These are phyloP conservation scores for Torrubiellomyces zombiae DNA, from an alignment of 2,329 filamentous ascomycete genomes.

Conservation along the genomic window DNA sequence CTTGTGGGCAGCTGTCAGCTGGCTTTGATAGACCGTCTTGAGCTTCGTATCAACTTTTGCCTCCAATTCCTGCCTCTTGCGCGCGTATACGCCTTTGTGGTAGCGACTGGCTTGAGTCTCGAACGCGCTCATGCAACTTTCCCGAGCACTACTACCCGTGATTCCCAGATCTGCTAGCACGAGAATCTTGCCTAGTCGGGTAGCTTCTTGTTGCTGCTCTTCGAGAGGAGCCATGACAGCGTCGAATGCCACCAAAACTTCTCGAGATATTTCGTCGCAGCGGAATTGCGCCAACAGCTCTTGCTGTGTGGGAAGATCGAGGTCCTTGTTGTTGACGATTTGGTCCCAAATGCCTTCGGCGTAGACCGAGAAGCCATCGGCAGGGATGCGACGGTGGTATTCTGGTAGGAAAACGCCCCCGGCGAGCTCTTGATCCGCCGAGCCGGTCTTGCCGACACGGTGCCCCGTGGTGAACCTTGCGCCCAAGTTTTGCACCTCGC, in stretches of 20 bases:
- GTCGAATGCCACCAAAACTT: constrained; percentile 75
- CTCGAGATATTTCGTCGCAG: constrained; percentile 88
- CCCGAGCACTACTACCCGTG: constrained; percentile 54
- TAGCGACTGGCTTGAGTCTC: constrained; percentile 84
- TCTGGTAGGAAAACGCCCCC: constrained; percentile 80
- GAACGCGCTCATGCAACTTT: constrained; percentile 65
- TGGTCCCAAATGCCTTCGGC: constrained; percentile 94
- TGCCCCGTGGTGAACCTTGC: constrained; percentile 70
- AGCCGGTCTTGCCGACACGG: constrained; percentile 46
- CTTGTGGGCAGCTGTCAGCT: constrained; percentile 80
- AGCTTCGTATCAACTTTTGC: constrained; percentile 75
- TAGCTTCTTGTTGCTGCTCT: constrained; percentile 62
- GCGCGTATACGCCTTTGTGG: constrained; percentile 84
- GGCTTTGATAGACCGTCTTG: constrained; percentile 76
- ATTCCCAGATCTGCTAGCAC: constrained; percentile 61
- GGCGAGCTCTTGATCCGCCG: constrained; percentile 54
- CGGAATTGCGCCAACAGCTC: constrained; percentile 93
- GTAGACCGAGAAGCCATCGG: constrained; percentile 91
- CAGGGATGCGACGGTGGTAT: constrained; percentile 89
- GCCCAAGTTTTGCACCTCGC: constrained; percentile 65
- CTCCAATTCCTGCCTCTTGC: constrained; percentile 74
- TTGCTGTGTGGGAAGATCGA: constrained; percentile 92
- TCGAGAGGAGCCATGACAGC: constrained; percentile 68
- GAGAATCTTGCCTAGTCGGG: constrained; percentile 52
- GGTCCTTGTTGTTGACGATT: constrained; percentile 96